Base-by-base conservation (phyloP, 768 basidiomycete genomes). In the Megacollybia marginata region DNA sequence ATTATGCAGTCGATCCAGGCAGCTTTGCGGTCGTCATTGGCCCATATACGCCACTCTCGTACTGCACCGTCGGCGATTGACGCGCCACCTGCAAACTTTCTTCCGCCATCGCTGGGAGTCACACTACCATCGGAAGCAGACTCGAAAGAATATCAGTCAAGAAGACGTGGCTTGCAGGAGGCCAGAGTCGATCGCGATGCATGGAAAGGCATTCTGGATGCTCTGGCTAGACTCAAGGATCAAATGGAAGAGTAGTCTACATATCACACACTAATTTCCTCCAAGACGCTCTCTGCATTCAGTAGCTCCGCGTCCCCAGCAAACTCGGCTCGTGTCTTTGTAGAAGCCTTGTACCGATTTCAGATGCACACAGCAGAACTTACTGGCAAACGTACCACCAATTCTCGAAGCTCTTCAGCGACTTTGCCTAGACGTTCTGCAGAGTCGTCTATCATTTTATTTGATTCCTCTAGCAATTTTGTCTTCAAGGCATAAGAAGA, bases 31-130 rank as follows among this genome's bases (percentile, higher is more conserved):
- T 86, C 87, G 12, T 85, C 85, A 4, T 70, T 91, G 52, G 88
- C 88, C 15, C 87, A 90, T 56, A 85, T 92, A 52, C 76, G 87
- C 10, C 80, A 85, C 58, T 85, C 87, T 9, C 82, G 88, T 55
- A 88, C 91, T 59, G 85, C 88, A 38, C 88, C 88, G 9, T 86
- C 87, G n/a, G 83, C 87, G n/a, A 88, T 92, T 58, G 85, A 83
- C 45, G 88, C 88, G 1, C 87, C 87, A 33, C 76, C 81, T 6
- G 76, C 74, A 0, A 80, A 78, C 23, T 87, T 88, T 60, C 69
- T 89, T 9, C 88, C 88, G 6, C 83, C 88, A 4, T 83, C 86
- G 7, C 78, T 88, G 13, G 88, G 88, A 6, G 86, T 89, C 11
- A 85, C 85, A 4, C 73, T 87, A 47, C 85, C 88, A 2, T 56